Conservation (phyloP, 2,329 filamentous ascomycete species). For the Fusarium hostae region DNA sequence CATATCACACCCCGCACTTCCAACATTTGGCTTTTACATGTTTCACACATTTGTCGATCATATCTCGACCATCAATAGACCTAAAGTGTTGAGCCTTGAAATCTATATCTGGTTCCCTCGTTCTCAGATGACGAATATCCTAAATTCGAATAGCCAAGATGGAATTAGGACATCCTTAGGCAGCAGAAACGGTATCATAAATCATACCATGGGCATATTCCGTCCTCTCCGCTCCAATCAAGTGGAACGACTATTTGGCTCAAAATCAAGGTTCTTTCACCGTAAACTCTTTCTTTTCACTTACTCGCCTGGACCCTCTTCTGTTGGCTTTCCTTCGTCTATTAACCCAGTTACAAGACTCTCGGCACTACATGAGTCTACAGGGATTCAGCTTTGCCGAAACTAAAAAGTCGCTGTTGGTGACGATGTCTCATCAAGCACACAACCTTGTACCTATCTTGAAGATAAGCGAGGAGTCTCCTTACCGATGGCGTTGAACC, state of each 20-base stretch:
- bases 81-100: background rate
- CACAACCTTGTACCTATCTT: background rate
- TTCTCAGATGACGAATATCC: background rate
- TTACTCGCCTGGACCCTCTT: background rate
- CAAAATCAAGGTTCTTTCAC: background rate
- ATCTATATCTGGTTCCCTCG: background rate
- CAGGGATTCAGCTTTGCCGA: background rate
- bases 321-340: background rate
- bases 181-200: background rate
- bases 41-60: background rate
- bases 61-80: background rate
- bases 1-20: background rate
- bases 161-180: background rate
- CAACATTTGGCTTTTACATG: background rate
- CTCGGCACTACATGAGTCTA: background rate
- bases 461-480: background rate
- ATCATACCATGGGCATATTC: background rate
- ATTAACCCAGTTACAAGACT: background rate
- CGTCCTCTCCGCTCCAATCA: background rate
- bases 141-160: background rate
- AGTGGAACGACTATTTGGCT: background rate
- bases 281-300: background rate
- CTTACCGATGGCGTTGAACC: conserved; percentile 1
- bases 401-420: background rate
- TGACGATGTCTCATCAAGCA: background rate